Conservation (phyloP, 1,284 basidiomycete genomes). For the Cerrena zonata region DNA sequence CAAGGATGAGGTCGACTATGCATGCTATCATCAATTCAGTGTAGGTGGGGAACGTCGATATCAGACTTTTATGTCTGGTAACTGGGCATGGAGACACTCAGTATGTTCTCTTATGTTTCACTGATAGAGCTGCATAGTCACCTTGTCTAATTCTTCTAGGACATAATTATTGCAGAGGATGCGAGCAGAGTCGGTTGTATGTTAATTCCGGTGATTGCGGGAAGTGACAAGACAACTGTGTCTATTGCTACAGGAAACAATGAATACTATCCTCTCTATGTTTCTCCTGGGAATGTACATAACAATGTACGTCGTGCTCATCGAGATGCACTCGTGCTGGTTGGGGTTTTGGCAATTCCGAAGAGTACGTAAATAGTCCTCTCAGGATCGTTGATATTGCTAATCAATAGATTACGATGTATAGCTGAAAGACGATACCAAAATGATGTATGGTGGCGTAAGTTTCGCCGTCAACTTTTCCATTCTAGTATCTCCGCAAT, state of each 20-base stretch:
- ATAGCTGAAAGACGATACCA: conserved; percentile 14
- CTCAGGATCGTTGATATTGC: no score
- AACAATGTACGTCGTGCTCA: conserved; percentile 20
- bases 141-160: background rate
- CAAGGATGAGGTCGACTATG: conserved; percentile 17
- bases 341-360: conserved; percentile 24
- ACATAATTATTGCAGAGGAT: conserved; percentile 6
- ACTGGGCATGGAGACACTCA: conserved; percentile 18
- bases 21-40: conserved; percentile 14
- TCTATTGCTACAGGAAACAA: conserved; percentile 22
- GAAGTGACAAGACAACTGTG: conserved; percentile 22
- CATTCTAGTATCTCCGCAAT: conserved; percentile 16
- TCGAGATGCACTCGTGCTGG: conserved; percentile 15
- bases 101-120: conserved; percentile 7
- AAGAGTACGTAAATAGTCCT: no score
- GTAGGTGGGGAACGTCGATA: conserved; percentile 3
- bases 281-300: conserved; percentile 15
- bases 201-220: conserved; percentile 15
- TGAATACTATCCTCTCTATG: no score
- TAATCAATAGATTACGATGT: no score
- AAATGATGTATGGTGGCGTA: conserved; percentile 12
- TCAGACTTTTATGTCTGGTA: conserved; percentile 16
- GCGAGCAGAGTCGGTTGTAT: conserved; percentile 13
- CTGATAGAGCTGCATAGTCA: background rate
- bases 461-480: conserved; percentile 18